Conservation (phyloP, 768 basidiomycete species). For the Suillus sp. region DNA sequence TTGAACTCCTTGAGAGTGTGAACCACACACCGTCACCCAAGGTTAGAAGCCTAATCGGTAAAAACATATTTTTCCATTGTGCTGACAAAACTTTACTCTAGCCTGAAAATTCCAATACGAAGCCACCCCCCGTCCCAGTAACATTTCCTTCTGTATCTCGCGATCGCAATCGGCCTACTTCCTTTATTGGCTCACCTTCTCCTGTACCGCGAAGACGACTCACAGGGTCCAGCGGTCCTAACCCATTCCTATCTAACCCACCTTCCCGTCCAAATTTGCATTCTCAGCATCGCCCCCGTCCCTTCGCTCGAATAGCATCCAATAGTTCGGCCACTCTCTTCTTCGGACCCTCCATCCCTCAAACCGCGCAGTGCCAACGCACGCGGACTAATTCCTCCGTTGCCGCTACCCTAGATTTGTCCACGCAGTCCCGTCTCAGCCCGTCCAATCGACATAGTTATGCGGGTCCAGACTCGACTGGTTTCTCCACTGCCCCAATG, state of each 20-base stretch:
- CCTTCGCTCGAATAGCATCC: slow-evolving; percentile 54
- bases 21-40: slow-evolving; percentile 46
- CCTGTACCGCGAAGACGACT: slow-evolving; percentile 58
- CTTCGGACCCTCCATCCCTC: slow-evolving; percentile 53
- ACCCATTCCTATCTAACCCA: slow-evolving; percentile 28
- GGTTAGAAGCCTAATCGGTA: slow-evolving; percentile 15
- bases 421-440: slow-evolving; percentile 29
- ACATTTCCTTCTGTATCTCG: slow-evolving; percentile 43
- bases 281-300: slow-evolving; percentile 34
- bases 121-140: slow-evolving; percentile 24
- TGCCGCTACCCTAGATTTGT: slow-evolving; percentile 13
- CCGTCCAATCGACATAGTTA: slow-evolving; percentile 64
- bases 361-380: slow-evolving; percentile 24
- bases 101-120: slow-evolving; percentile 6
- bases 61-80: not conserved
- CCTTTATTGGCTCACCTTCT: slow-evolving; percentile 53
- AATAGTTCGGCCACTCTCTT: slow-evolving; percentile 62
- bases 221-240: slow-evolving; percentile 38
- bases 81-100: slow-evolving; percentile 1
- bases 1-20: slow-evolving; percentile 59
- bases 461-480: slow-evolving; percentile 49
- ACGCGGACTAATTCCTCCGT: slow-evolving; percentile 25
- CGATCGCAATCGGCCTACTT: slow-evolving; percentile 43
- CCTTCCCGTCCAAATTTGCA: not conserved
- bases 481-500: slow-evolving; percentile 21